Evolutionary conservation across 1,284 basidiomycete genomes (phyloP).

Genomic region (Heterobasidion parviporum): DNA sequence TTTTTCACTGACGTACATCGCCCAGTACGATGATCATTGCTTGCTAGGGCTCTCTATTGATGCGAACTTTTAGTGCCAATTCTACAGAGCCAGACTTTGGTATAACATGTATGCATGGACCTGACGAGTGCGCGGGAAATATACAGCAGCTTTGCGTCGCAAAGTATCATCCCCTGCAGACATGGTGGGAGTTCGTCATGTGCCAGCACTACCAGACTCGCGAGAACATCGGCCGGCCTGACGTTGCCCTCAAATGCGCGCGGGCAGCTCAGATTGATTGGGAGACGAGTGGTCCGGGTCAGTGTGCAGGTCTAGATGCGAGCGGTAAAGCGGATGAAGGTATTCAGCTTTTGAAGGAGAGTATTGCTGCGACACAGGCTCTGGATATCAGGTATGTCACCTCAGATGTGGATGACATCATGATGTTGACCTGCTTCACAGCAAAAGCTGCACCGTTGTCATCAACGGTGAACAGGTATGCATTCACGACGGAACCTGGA

Average conservation of each 20-base stretch:
- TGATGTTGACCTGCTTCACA: constrained; percentile 19
- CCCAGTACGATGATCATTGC: constrained; percentile 42
- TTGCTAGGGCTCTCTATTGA: neutral
- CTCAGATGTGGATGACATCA: neutral
- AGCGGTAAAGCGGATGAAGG: constrained; percentile 55
- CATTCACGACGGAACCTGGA: constrained; percentile 74
- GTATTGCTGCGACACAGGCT: constrained; percentile 37
- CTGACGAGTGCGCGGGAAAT: constrained; percentile 78
- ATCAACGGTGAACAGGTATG: constrained; percentile 67
- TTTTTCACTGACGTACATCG: constrained; percentile 67
- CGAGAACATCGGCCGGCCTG: constrained; percentile 55
- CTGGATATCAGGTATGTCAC: constrained; percentile 49
- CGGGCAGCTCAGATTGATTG: constrained; percentile 58
- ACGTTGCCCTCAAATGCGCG: constrained; percentile 62
- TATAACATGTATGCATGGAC: constrained; percentile 72
- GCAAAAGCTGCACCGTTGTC: constrained; percentile 79
- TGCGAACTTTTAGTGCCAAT: constrained; percentile 42
- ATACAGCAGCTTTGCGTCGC: constrained; percentile 76
- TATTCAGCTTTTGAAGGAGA: constrained; percentile 50
- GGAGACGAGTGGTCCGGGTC: constrained; percentile 48
- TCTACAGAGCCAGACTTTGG: constrained; percentile 59
- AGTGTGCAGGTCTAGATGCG: constrained; percentile 51
- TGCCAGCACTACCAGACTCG: constrained; percentile 72
- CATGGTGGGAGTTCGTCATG: constrained; percentile 68
- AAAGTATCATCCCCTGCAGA: constrained; percentile 40